phyloP scores from a whole-genome alignment of 129 eudicot genomes.

The Deinandra increscens region DNA sequence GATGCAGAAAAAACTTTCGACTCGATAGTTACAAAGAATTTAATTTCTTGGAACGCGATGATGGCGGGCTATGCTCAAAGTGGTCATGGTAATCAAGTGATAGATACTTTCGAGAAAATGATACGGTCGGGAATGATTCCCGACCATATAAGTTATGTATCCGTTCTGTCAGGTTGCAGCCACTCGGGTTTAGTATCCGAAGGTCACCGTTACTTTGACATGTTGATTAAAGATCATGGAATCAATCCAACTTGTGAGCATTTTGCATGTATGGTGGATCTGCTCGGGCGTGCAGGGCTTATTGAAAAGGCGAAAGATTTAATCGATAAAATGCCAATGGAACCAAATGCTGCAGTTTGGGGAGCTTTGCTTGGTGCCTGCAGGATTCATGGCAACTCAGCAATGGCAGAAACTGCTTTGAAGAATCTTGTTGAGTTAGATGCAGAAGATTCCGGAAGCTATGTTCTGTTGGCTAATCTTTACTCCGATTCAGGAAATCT shows the following conservation, averaged over 20 bases:
- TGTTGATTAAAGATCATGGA: constrained; percentile 32
- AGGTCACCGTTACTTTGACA: constrained; percentile 47
- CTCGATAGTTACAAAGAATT: constrained; percentile 38
- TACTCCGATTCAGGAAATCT: constrained; percentile 44
- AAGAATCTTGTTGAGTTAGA: constrained; percentile 42
- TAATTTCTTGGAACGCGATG: constrained; percentile 58
- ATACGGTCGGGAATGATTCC: constrained; percentile 32
- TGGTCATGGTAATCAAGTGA: constrained; percentile 42
- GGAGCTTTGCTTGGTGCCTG: constrained; percentile 63
- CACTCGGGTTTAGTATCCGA: constrained; percentile 49
- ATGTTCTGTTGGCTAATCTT: constrained; percentile 47
- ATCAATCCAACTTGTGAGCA: constrained; percentile 43
- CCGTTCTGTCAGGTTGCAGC: constrained; percentile 57
- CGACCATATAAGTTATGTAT: constrained; percentile 44
- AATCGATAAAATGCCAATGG: constrained; percentile 43
- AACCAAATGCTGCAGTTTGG: constrained; percentile 55
- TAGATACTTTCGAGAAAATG: constrained; percentile 45
- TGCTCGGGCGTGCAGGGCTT: constrained; percentile 53
- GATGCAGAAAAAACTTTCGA: constrained; percentile 45
- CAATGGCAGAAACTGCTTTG: constrained; percentile 44
- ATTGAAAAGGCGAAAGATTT: constrained; percentile 41
- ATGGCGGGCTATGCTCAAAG: constrained; percentile 55
- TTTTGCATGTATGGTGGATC: constrained; percentile 54
- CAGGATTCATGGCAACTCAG: constrained; percentile 41
- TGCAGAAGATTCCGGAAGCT: constrained; percentile 49